Base-by-base conservation (phyloP, 2,329 filamentous ascomycete species). In the Sodiomyces alkalinus region DNA sequence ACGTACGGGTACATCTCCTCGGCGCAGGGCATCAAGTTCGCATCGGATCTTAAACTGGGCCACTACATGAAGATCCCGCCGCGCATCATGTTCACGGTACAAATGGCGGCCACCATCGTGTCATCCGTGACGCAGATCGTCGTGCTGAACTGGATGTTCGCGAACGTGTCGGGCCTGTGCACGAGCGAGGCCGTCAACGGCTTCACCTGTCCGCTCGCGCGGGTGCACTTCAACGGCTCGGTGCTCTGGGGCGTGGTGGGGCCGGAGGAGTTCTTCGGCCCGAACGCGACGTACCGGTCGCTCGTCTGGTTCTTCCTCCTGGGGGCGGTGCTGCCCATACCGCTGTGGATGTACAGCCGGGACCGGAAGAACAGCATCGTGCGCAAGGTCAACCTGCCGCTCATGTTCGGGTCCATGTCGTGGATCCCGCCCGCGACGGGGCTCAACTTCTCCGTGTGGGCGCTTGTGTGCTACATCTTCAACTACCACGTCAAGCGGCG, bases 231-330 rank as follows among this genome's bases (percentile, higher is more conserved):
- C 62, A 90, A 90, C 51, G 82, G 82, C 29, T 82, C 75, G 31
- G 86, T 92, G 31, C 68, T 92, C 4, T 92, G 83, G 83, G 83
- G 83, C 25, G 80, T 92, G 6, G 80, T 92, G 9, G 83, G 83
- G 0, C 83, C 83, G 0, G 55, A 62, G 30, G 75, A 86, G 41
- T 90, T 92, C 60, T 92, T 92, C 42, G 82, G 82, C 1, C 65
- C 67, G 1, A 64, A 64, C 18, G 80, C 80, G 11, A 72, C 80
- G 6, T 92, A 92, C 48, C 67, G 76, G 12, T 64, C 70, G 7
- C 62, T 92, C 2, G 68, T 92, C 3, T 92, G 79, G 78, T 81
- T 78, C 31, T 92, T 92, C 52, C 64, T 79, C 4, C 51, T 87
- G 14, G 83, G 83, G 15, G 77, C 78, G 19, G 44, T 87, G 15